Conservation (phyloP, 805 yeast genomes). For the Schizosaccharomyces osmophilus region DNA sequence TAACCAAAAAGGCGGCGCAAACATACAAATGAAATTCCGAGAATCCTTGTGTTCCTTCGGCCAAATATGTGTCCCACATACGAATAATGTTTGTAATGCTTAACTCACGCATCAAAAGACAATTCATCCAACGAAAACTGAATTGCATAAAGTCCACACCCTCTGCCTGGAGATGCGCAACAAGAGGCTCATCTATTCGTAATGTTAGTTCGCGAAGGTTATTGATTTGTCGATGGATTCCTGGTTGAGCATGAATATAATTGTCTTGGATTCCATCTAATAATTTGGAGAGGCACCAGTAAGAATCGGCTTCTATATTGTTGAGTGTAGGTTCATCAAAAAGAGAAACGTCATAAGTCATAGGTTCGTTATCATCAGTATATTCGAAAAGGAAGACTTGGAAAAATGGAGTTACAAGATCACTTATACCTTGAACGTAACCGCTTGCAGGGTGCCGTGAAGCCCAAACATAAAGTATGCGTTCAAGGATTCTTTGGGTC, state of each 20-base stretch:
- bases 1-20: slow-evolving; percentile 83
- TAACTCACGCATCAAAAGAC: slow-evolving; percentile 82
- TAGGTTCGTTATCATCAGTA: slow-evolving; percentile 21
- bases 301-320: slow-evolving; percentile 79
- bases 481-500: slow-evolving; percentile 59
- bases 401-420: slow-evolving; percentile 74
- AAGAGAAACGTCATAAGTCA: slow-evolving; percentile 33
- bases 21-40: slow-evolving; percentile 87
- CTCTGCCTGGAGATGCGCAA: slow-evolving; percentile 51
- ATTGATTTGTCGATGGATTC: slow-evolving; percentile 72
- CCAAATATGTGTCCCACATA: slow-evolving; percentile 89
- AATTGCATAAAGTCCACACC: slow-evolving; percentile 88
- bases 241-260: slow-evolving; percentile 95
- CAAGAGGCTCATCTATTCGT: slow-evolving; percentile 53
- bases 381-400: slow-evolving; percentile 63
- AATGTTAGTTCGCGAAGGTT: slow-evolving; percentile 54
- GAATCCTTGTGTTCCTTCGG: slow-evolving; percentile 39
- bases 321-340: slow-evolving; percentile 36
- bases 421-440: slow-evolving; percentile 92
- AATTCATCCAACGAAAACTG: slow-evolving; percentile 96
- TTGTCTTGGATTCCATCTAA: slow-evolving; percentile 90
- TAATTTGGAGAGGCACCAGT: slow-evolving; percentile 83
- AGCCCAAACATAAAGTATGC: slow-evolving; percentile 78
- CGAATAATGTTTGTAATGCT: slow-evolving; percentile 54
- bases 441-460: slow-evolving; percentile 94